phyloP scores from a whole-genome alignment of 768 basidiomycete genomes.

The Amyloporia xantha region DNA sequence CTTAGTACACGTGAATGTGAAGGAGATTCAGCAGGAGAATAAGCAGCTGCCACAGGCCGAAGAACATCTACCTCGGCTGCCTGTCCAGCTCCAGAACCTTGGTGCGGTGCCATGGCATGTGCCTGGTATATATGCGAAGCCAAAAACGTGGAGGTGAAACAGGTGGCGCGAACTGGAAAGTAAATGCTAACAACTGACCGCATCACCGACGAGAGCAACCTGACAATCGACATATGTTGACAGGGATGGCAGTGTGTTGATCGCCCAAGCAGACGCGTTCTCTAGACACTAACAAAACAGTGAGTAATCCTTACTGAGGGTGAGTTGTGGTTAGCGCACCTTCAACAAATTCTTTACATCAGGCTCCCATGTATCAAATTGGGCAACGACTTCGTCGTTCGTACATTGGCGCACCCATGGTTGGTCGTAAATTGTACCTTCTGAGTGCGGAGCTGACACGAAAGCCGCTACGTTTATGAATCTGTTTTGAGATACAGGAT shows the following conservation, averaged over 20 bases:
- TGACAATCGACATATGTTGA: conserved; percentile 19
- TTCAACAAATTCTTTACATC: conserved; percentile 14
- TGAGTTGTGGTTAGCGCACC: conserved; percentile 7
- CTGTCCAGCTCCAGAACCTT: conserved; percentile 43
- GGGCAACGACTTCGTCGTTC: conserved; percentile 12
- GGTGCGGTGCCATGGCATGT: conserved; percentile 41
- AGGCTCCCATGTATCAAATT: conserved; percentile 18
- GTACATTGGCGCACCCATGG: conserved; percentile 12
- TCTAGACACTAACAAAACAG: conserved; percentile 9
- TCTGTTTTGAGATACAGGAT: conserved; percentile 19
- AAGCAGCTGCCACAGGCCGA: neutral
- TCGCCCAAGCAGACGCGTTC: conserved; percentile 16
- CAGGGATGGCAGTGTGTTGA: conserved; percentile 16
- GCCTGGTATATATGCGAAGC: conserved; percentile 27
- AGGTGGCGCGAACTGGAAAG: neutral
- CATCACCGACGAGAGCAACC: conserved; percentile 24
- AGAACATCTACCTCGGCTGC: conserved; percentile 50
- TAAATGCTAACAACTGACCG: conserved; percentile 20
- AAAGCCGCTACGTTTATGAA: conserved; percentile 21
- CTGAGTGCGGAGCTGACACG: conserved; percentile 10
- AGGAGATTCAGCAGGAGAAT: neutral
- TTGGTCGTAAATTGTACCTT: conserved; percentile 16
- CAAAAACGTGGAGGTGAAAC: conserved; percentile 21
- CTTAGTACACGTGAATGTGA: neutral
- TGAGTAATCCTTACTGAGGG: neutral